Base-by-base conservation (phyloP, 106 monocot species). In the Acorus calamus region DNA sequence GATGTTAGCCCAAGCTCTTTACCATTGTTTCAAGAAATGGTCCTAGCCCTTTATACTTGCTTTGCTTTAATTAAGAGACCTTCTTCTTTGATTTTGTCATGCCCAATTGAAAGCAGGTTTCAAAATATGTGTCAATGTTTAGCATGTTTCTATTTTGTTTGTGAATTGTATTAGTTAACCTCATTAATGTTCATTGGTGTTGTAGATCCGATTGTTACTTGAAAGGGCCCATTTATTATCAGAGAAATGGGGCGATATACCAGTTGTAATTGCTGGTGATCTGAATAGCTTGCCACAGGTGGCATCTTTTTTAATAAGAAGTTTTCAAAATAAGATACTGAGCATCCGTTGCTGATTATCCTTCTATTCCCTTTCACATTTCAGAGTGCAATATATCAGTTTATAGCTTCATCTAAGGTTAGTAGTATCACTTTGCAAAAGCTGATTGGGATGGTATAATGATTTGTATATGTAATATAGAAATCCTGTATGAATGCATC, bases 281-380 rank as follows among this genome's bases (percentile, higher is more conserved):
- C 71, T 81, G 2, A 86, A 86, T 68, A 86, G 82, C 55, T 63
- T 71, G 45, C 86, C 86, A 53, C 78, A 86, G 81, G 86, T 86
- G 44, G 14, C 62, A 44, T 58, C 7, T 50, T 46, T 52, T 44
- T 44, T n/a, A 46, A 42, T 54, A 44, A 13, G 53, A 69, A 49
- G 14, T n/a, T 4, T 68, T 48, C 28, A 28, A 28, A 28, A 28
- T 28, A 28, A 28, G 28, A 28, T 47, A 10, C 42, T 42, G 1
- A 59, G 46, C 4, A 52, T 56, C 43, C 67, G 4, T 62, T 62
- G 51, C 72, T 73, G 61, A 76, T 53, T 2, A 46, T n/a, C n/a
- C n/a, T n/a, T n/a, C n/a, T n/a, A n/a, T 53, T 52, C 56, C 0
- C 55, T 5, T 59, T 64, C 44, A 56, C 70, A 55, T 58, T 8